These are phyloP conservation scores for Gomphus bonarii DNA, from an alignment of 1,284 basidiomycete species.

Conservation along the genomic window DNA sequence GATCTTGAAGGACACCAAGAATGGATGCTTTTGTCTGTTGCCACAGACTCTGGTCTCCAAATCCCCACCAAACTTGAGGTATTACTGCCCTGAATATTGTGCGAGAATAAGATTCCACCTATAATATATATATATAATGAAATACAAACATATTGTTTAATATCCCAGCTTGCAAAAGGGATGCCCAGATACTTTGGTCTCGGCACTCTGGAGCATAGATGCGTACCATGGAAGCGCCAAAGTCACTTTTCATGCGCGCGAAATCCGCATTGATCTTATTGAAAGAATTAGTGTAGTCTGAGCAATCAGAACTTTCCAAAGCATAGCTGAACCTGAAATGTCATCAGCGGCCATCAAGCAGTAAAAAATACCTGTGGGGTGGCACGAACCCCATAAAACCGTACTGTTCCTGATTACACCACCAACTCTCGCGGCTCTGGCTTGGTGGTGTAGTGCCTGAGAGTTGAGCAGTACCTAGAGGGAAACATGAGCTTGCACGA, in stretches of 20 bases:
- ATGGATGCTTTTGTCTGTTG: neutral
- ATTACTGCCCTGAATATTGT: neutral
- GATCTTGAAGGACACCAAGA: neutral
- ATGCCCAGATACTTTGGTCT: constrained; percentile 1
- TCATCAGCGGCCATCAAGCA: too few relatives aligned
- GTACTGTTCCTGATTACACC: constrained; percentile 1
- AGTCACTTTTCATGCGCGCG: constrained; percentile 2
- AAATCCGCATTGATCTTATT: constrained; percentile 7
- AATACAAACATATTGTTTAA: constrained; percentile 4
- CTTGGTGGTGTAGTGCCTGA: neutral
- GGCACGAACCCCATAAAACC: constrained; percentile 6
- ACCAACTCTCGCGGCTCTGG: neutral
- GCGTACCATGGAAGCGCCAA: constrained; percentile 9
- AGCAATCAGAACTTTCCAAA: constrained; percentile 3
- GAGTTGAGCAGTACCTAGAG: neutral
- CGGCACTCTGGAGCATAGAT: constrained; percentile 10
- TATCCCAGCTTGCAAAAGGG: neutral
- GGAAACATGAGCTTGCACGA: neutral
- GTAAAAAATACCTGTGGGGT: too few relatives aligned
- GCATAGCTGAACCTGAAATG: constrained; percentile 7
- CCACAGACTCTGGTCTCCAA: constrained; percentile 5
- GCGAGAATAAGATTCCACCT: neutral
- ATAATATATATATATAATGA: neutral
- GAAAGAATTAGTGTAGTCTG: neutral
- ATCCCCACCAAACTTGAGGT: constrained; percentile 10